Percentiles rank a stretch among this genome's conserved stretches.
Conservation (phyloP, 176 grass and related monocot species). For the Musa beccarii region DNA sequence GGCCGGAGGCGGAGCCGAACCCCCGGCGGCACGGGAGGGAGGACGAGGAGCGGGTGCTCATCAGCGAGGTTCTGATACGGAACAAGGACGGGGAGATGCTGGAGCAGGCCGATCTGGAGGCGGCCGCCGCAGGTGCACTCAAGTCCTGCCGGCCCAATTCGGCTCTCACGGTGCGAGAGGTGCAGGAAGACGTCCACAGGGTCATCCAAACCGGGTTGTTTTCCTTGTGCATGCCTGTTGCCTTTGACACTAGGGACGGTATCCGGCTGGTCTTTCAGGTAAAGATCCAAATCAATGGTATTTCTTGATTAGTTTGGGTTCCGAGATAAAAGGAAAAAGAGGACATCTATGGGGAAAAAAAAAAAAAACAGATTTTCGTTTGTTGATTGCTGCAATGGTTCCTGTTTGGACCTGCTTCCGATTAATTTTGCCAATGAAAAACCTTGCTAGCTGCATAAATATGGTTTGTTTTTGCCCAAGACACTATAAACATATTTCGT, state of each 20-base stretch:
- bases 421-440: no score
- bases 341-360: no score
- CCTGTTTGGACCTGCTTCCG: no score
- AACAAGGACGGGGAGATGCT: constrained; percentile 78
- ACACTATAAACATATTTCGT: no score
- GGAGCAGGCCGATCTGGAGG: constrained; percentile 74
- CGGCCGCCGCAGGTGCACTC: constrained; percentile 39
- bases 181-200: constrained; percentile 87
- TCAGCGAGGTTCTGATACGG: constrained; percentile 76
- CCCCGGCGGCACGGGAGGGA: constrained; percentile 40
- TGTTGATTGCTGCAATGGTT: background rate
- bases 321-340: no score
- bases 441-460: no score
- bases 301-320: background rate
- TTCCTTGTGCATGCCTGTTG: constrained; percentile 77
- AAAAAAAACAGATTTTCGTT: no score
- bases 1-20: constrained; percentile 9
- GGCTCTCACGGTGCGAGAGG: constrained; percentile 81
- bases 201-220: constrained; percentile 79
- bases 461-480: no score
- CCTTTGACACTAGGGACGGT: constrained; percentile 79
- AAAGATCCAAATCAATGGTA: background rate
- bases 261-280: constrained; percentile 90
- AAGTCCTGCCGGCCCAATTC: constrained; percentile 77
- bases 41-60: constrained; percentile 65